phyloP scores from a whole-genome alignment of 352 stramenopile species.

The Phytophthora cryptogea region DNA sequence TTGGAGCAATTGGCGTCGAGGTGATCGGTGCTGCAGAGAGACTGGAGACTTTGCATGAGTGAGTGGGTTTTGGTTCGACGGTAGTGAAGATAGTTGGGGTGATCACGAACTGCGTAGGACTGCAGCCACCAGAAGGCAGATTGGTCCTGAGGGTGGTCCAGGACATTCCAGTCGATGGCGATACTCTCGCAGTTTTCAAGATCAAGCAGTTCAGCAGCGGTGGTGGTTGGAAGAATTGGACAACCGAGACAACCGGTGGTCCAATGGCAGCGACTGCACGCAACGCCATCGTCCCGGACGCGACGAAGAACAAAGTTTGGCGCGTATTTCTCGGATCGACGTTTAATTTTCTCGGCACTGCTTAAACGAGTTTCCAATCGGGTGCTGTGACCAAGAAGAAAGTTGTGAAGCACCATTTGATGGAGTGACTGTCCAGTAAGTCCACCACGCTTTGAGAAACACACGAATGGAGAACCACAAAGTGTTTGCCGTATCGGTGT shows the following conservation, averaged over 20 bases:
- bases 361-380: slow-evolving; percentile 3
- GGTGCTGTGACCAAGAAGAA: slow-evolving; percentile 5
- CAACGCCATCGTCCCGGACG: slow-evolving; percentile 46
- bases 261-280: slow-evolving; percentile 64
- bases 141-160: slow-evolving; percentile 21
- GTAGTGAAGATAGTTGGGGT: slow-evolving; percentile 46
- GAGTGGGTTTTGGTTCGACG: slow-evolving; percentile 30
- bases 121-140: slow-evolving; percentile 29
- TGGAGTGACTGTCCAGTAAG: slow-evolving; percentile 44
- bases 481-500: slow-evolving; percentile 39
- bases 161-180: slow-evolving; percentile 63
- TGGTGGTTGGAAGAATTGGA: slow-evolving; percentile 34
- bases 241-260: slow-evolving; percentile 53
- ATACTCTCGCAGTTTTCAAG: slow-evolving; percentile 59
- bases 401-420: slow-evolving; percentile 21
- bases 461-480: slow-evolving; percentile 47
- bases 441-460: slow-evolving; percentile 13
- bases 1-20: slow-evolving; percentile 50
- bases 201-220: slow-evolving; percentile 36
- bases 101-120: slow-evolving; percentile 30
- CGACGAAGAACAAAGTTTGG: slow-evolving; percentile 49
- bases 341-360: not conserved
- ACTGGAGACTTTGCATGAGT: slow-evolving; percentile 47
- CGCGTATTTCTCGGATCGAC: not conserved
- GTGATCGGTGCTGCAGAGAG: slow-evolving; percentile 50